These are phyloP conservation scores for Suillus plorans DNA, from an alignment of 768 basidiomycete genomes.

Conservation along the genomic window DNA sequence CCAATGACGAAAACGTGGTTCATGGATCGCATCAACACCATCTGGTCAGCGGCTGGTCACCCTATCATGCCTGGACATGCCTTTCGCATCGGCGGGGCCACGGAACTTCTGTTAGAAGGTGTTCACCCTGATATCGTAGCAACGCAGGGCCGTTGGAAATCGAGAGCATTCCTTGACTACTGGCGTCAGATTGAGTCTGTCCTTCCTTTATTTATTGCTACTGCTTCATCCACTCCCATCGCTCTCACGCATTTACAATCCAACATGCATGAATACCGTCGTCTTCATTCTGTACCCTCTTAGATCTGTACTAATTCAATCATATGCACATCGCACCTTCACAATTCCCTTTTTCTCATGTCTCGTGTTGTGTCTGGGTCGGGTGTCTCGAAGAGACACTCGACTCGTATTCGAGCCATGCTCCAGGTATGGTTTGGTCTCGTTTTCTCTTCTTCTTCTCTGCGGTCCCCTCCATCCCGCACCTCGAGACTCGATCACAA, in stretches of 20 bases:
- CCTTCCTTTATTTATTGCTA: no score
- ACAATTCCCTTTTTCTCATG: no score
- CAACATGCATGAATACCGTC: neutral
- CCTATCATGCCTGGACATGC: neutral
- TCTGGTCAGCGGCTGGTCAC: no score
- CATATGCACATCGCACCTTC: neutral
- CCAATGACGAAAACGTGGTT: no score
- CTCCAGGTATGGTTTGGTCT: neutral
- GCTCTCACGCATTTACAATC: neutral
- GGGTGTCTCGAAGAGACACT: neutral
- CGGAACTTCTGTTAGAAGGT: slow-evolving; percentile 30
- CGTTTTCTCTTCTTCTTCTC: neutral
- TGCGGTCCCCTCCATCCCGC: neutral
- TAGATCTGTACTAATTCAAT: no score
- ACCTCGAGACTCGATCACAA: neutral
- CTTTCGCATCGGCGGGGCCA: slow-evolving; percentile 28
- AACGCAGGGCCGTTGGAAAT: slow-evolving; percentile 31
- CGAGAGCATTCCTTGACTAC: slow-evolving; percentile 22
- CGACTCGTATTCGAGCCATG: neutral
- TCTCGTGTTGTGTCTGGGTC: neutral
- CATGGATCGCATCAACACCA: no score
- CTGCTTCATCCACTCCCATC: no score
- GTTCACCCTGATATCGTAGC: slow-evolving; percentile 33
- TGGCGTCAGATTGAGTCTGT: slow-evolving; percentile 13
- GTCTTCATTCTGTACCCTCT: no score